phyloP scores from a whole-genome alignment of 371 early-diverging fungal species.

The Mortierella sp. region DNA sequence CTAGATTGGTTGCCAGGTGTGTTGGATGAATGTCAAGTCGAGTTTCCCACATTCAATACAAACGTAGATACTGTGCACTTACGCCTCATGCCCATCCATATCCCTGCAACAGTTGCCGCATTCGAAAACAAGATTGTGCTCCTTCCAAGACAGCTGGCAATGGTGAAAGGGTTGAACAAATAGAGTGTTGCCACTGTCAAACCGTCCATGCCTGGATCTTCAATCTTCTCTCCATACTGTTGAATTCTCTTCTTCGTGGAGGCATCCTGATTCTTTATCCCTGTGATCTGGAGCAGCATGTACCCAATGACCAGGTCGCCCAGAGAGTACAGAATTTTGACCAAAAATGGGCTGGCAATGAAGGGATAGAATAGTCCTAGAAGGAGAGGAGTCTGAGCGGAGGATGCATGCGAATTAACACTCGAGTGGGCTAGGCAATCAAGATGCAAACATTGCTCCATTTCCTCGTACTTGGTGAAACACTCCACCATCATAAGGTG shows the following conservation, averaged over 20 bases:
- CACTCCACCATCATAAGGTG: conserved; percentile 90
- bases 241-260: conserved; percentile 23
- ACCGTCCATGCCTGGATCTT: conserved; percentile 37
- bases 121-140: conserved; percentile 83
- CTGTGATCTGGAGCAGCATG: conserved; percentile 62
- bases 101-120: conserved; percentile 70
- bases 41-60: background rate
- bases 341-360: conserved; percentile 60
- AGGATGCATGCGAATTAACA: background rate
- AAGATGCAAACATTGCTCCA: background rate
- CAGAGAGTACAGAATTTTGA: conserved; percentile 68
- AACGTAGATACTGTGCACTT: background rate
- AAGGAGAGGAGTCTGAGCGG: conserved; percentile 76
- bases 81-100: conserved; percentile 76
- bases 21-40: background rate
- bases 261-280: conserved; percentile 48
- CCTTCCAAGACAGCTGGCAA: conserved; percentile 77
- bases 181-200: conserved; percentile 58
- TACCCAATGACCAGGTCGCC: conserved; percentile 74
- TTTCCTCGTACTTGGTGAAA: conserved; percentile 79
- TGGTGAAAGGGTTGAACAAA: conserved; percentile 85
- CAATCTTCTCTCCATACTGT: conserved; percentile 26
- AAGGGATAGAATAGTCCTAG: conserved; percentile 76
- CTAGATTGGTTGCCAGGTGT: conserved; percentile 31
- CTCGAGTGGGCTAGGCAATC: no score